Evolutionary conservation across 176 grass and related monocot genomes (phyloP), one percentile per base, ranked within the genome.

Genomic region (Metroxylon sagu): DNA sequence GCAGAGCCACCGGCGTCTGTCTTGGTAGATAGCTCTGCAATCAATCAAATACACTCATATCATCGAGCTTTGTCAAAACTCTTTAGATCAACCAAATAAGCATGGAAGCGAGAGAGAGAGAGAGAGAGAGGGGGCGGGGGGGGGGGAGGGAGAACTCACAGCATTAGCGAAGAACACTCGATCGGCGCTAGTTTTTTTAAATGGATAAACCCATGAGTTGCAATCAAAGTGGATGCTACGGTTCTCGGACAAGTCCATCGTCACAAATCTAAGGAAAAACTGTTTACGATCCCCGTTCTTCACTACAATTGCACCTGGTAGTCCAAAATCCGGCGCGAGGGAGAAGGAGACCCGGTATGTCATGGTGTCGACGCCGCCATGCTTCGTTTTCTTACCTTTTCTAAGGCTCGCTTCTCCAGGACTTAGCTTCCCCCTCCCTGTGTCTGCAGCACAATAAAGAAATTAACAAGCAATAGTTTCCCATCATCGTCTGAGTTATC

Each of bases 161-260:
- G 78, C 77, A 52, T 95, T 95, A 67, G 64, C 43, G 76, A 98
- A 98, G 73, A 98, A 98, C 29, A 98, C 18, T 52, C 93, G 93
- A 58, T 92, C 87, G 14, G 16, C 25, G 35, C 53, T 87, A 25
- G 93, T 88, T 54, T 88, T 98, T 76, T 18, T 74, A 53, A 70
- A 53, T 0, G 93, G 93, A 64, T 85, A 92, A 2, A 98, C 81
- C 93, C 93, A 98, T 3, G 93, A 98, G 78, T 89, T 85, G 81
- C 93, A 98, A 18, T 98, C 87, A 31, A 98, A 98, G 53, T 92
- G 87, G 66, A 98, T 56, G 18, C 48, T 71, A 5, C 74, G 66
- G 73, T 74, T 79, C 3, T 67, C 84, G 3, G 73, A 65, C 54
- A 92, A 25, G 7, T 61, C 14, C 7, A 98, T 61, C 5, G 55